phyloP scores from a whole-genome alignment of 139 green algal species.

The Auxenochlorella protothecoides region DNA sequence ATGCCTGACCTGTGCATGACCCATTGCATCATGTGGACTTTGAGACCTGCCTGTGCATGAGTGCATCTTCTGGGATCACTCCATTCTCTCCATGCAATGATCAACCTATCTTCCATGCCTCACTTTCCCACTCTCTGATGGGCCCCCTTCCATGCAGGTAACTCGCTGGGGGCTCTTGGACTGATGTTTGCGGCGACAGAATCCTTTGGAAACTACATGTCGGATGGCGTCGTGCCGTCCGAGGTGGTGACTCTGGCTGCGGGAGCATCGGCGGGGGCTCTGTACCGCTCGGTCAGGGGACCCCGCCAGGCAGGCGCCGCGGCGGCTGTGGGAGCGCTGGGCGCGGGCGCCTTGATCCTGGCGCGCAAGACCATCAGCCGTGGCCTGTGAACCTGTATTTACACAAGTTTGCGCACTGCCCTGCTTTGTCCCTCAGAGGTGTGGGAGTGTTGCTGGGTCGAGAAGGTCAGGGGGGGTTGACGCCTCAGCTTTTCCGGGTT shows the following conservation, averaged over 20 bases:
- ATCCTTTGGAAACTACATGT: conserved; percentile 33
- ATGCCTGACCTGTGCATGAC: too few relatives aligned
- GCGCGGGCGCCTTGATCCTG: conserved; percentile 33
- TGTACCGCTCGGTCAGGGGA: conserved; percentile 62
- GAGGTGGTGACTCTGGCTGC: conserved; percentile 43
- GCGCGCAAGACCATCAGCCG: conserved; percentile 31
- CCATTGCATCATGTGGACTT: too few relatives aligned
- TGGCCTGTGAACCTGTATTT: conserved; percentile 7
- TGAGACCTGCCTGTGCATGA: too few relatives aligned
- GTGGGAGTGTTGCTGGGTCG: too few relatives aligned
- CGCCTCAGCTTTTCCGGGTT: too few relatives aligned
- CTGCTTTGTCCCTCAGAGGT: too few relatives aligned
- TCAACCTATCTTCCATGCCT: too few relatives aligned
- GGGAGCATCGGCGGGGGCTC: conserved; percentile 48
- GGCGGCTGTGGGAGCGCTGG: conserved; percentile 44
- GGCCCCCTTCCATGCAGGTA: conserved; percentile 19
- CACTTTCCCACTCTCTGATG: too few relatives aligned
- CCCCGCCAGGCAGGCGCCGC: conserved; percentile 53
- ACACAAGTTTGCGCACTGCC: too few relatives aligned
- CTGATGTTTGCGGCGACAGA: conserved; percentile 64
- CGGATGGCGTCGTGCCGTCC: conserved; percentile 47
- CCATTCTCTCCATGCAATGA: too few relatives aligned
- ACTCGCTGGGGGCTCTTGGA: conserved; percentile 63
- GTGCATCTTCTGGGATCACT: too few relatives aligned
- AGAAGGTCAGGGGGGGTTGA: too few relatives aligned